Evolutionary conservation across 1,284 basidiomycete species (phyloP).

Genomic region (Trichosporon ovoides): DNA sequence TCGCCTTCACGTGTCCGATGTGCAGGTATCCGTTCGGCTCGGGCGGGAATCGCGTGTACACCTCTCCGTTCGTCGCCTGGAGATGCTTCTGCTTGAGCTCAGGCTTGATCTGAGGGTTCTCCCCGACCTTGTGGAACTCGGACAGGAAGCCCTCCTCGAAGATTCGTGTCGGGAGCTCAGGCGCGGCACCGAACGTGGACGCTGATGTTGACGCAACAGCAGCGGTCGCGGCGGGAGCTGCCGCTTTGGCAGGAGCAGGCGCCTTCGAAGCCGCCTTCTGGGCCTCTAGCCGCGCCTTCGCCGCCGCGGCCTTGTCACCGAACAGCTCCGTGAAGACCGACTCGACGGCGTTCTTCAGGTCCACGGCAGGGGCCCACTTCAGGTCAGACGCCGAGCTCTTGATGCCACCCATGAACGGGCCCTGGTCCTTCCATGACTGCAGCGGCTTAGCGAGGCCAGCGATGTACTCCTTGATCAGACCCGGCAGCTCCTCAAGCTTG

Average conservation of each 20-base stretch:
- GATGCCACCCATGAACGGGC: constrained; percentile 64
- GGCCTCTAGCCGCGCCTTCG: constrained; percentile 63
- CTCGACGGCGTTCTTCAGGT: constrained; percentile 84
- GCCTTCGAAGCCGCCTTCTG: constrained; percentile 50
- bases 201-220: constrained; percentile 38
- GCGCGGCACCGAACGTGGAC: constrained; percentile 30
- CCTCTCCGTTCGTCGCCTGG: constrained; percentile 69
- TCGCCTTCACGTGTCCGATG: constrained; percentile 97
- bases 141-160: constrained; percentile 96
- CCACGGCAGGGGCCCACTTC: constrained; percentile 79
- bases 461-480: constrained; percentile 61
- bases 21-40: constrained; percentile 97
- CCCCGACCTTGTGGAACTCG: constrained; percentile 86
- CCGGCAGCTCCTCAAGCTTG: constrained; percentile 63
- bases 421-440: constrained; percentile 69
- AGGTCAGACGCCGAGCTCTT: constrained; percentile 61
- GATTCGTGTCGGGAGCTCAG: constrained; percentile 54
- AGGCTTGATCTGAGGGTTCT: constrained; percentile 80
- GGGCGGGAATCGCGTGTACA: constrained; percentile 96
- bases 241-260: constrained; percentile 53
- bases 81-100: constrained; percentile 78
- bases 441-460: constrained; percentile 52
- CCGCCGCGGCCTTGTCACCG: constrained; percentile 65
- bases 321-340: constrained; percentile 67
- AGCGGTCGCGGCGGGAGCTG: constrained; percentile 1